phyloP scores from a whole-genome alignment of 768 basidiomycete genomes.

The Lanmaoa rubissima region DNA sequence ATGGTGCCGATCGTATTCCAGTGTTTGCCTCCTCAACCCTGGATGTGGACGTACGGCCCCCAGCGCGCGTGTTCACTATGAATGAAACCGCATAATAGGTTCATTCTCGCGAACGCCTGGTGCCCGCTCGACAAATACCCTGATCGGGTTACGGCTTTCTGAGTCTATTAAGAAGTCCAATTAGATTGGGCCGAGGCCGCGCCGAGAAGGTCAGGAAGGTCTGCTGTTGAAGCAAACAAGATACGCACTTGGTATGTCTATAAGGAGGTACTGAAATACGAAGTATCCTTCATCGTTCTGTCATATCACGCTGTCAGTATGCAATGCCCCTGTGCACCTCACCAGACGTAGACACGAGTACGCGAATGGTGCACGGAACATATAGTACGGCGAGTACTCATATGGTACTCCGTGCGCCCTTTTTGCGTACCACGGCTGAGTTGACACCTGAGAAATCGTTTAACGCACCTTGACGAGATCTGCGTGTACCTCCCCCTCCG shows the following conservation, averaged over 20 bases:
- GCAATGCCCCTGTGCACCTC: slow-evolving; percentile 1
- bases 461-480: slow-evolving; percentile 66
- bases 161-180: slow-evolving; percentile 46
- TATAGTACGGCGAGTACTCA: slow-evolving; percentile 1
- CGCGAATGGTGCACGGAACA: not conserved
- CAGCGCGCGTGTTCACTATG: slow-evolving; percentile 26
- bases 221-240: slow-evolving; percentile 19
- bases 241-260: slow-evolving; percentile 75
- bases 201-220: not conserved
- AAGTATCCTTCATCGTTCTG: slow-evolving; percentile 79
- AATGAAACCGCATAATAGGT: slow-evolving; percentile 66
- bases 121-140: slow-evolving; percentile 68
- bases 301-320: slow-evolving; percentile 10
- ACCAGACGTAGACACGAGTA: slow-evolving; percentile 2
- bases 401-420: not conserved
- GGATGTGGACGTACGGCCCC: slow-evolving; percentile 9
- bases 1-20: slow-evolving; percentile 9
- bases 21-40: slow-evolving; percentile 10
- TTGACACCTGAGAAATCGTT: slow-evolving; percentile 3
- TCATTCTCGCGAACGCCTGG: slow-evolving; percentile 70
- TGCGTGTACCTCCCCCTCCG: slow-evolving; percentile 80
- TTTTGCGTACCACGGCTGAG: not conserved
- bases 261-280: slow-evolving; percentile 70
- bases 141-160: slow-evolving; percentile 55
- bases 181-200: slow-evolving; percentile 7